phyloP scores from a whole-genome alignment of 129 eudicot genomes.

The Flaveria ramosissima region DNA sequence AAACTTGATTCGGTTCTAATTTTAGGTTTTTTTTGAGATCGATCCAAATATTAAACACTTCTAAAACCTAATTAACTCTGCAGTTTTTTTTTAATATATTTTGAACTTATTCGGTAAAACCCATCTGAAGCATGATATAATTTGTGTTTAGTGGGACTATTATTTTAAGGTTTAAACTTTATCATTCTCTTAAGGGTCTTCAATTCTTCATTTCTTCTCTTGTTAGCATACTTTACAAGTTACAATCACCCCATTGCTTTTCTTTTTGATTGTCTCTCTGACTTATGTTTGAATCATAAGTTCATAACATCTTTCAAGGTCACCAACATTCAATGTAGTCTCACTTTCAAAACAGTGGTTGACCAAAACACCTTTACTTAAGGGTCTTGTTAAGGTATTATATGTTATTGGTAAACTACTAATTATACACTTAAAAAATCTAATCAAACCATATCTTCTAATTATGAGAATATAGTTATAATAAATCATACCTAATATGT shows the following conservation, averaged over 20 bases:
- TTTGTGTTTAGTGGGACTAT: not conserved
- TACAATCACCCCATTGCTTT: constrained; percentile 2
- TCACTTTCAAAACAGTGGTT: not conserved
- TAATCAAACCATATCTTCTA: too few relatives aligned
- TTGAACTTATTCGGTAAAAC: not conserved
- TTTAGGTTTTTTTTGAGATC: too few relatives aligned
- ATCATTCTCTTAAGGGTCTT: not conserved
- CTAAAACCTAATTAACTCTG: too few relatives aligned
- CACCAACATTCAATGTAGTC: not conserved
- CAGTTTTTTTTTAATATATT: not conserved
- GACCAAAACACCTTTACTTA: not conserved
- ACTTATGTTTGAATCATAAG: not conserved
- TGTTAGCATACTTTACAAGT: not conserved
- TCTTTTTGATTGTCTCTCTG: not conserved
- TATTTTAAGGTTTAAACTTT: not conserved
- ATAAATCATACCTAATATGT: too few relatives aligned
- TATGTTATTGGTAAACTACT: too few relatives aligned
- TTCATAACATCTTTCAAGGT: not conserved
- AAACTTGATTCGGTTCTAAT: too few relatives aligned
- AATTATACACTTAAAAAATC: too few relatives aligned
- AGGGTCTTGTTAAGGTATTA: not conserved
- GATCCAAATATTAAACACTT: too few relatives aligned
- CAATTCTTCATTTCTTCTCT: constrained; percentile 4
- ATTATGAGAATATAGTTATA: too few relatives aligned
- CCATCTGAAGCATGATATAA: not conserved